A percentile compares a stretch with the other conserved stretches of the same genome.
Conservation (phyloP, 164 flowering plant species). For the Chloranthus sessilifolius region DNA sequence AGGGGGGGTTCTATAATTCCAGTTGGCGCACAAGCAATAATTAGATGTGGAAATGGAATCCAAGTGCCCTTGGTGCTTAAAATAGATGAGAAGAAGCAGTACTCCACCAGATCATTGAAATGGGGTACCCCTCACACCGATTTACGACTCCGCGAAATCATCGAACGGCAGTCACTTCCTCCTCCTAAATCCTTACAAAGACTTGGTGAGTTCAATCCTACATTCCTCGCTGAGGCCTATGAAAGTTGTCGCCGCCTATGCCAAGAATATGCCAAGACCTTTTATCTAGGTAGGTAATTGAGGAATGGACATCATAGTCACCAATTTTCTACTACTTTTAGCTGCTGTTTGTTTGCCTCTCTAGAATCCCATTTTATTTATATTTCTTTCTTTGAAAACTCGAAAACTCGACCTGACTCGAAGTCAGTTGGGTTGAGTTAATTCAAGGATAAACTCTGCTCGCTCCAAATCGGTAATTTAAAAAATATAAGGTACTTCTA, state of each 20-base stretch:
- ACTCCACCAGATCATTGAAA: conserved; percentile 23
- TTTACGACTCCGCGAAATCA: conserved; percentile 37
- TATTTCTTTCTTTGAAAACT: no score
- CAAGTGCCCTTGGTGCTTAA: conserved; percentile 6
- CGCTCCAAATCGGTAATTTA: no score
- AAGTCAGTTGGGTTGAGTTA: no score
- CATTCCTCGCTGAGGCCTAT: conserved; percentile 56
- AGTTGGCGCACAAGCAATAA: neutral
- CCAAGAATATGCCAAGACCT: conserved; percentile 76
- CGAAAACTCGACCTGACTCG: no score
- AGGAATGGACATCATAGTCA: no score
- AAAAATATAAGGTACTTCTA: no score
- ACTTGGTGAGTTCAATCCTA: conserved; percentile 27
- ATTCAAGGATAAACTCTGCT: no score
- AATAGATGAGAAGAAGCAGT: neutral
- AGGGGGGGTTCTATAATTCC: no score
- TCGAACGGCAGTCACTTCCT: conserved; percentile 36
- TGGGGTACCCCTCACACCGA: conserved; percentile 34
- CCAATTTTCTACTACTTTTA: no score
- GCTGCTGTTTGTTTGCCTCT: no score
- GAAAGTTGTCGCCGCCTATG: conserved; percentile 53
- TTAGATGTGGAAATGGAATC: conserved; percentile 7
- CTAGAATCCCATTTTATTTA: no score
- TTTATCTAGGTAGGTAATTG: conserved; percentile 72
- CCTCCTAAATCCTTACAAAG: conserved; percentile 3